Base-by-base conservation (phyloP, 192 early-diverging fungal genomes). In the Coemansia sp. region DNA sequence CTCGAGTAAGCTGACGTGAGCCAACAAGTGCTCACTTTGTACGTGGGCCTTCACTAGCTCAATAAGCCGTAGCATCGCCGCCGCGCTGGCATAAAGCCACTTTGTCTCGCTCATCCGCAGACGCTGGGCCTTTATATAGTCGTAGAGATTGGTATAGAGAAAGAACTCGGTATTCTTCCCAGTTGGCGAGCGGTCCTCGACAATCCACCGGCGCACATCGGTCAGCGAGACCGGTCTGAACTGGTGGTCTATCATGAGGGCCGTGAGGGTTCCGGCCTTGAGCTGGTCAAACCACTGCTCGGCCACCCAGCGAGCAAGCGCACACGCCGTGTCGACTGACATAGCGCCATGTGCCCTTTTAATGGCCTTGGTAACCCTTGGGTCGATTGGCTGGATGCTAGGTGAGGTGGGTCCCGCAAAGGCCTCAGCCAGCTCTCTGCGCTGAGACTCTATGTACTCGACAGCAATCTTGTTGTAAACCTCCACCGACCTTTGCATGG, bases 41-140 rank as follows among this genome's bases (percentile, higher is more conserved):
- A 62, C 44, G 1, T 50, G 31, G 5, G 22, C n/a, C 31, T 50
- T 66, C 11, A 53, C 65, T n/a, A 68, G 62, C 34, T 71, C 72
- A 3, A 82, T 74, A 27, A 72, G 22, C 11, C 72, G 64, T 62
- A 77, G 40, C 0, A 75, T 77, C 0, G 75, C 75, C 6, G 72
- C 66, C n/a, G 72, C 80, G 58, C 80, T 82, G 38, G 80, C 80
- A 60, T 71, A 77, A 11, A 82, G 62, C 80, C 80, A 82, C 38
- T 77, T 73, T 49, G 66, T 31, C 41, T 73, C 75, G 58, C 41
- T 74, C 68, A 82, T 71, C 6, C 38, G 75, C 65, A 82, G 57
- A 16, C 72, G 66, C 66, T 73, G 65, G 31, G 64, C 41, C 64
- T 77, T 76, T 29, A 82, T 62, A n/a, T 74, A 72, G 20, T 43